Percentiles rank a stretch among this genome's conserved stretches.
Conservation (phyloP, 306 rosid species). For the Myrica gale region DNA sequence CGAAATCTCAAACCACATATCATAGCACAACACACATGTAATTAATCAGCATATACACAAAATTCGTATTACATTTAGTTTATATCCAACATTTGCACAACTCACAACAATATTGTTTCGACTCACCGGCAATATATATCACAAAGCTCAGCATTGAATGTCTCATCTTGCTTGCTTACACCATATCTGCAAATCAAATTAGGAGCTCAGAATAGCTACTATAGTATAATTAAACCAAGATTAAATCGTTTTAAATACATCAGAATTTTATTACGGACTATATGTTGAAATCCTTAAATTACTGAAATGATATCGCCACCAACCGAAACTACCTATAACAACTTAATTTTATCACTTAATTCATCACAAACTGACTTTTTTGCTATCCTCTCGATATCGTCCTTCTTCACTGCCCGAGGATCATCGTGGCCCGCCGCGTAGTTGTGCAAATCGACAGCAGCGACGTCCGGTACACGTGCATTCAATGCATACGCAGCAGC, state of each 20-base stretch:
- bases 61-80: not conserved
- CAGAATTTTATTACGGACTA: not conserved
- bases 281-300: not conserved
- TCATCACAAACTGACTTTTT: slow-evolving; percentile 47
- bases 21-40: slow-evolving; percentile 4
- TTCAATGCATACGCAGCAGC: slow-evolving; percentile 71
- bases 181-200: slow-evolving; percentile 54
- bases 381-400: slow-evolving; percentile 78
- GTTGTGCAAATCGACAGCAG: slow-evolving; percentile 78
- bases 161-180: slow-evolving; percentile 86
- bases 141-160: slow-evolving; percentile 78
- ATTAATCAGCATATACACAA: slow-evolving; percentile 6
- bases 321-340: not conserved
- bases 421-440: slow-evolving; percentile 68
- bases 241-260: not conserved
- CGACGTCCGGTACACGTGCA: slow-evolving; percentile 78
- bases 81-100: not conserved
- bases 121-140: slow-evolving; percentile 73
- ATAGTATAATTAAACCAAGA: not conserved
- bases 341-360: not conserved
- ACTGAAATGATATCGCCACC: not conserved
- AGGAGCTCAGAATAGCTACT: slow-evolving; percentile 2
- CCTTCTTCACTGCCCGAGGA: slow-evolving; percentile 66
- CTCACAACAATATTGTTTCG: not conserved
- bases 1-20: not conserved